phyloP scores from a whole-genome alignment of 225 moss, liverwort and hornwort genomes.

The Bryum argenteum region DNA sequence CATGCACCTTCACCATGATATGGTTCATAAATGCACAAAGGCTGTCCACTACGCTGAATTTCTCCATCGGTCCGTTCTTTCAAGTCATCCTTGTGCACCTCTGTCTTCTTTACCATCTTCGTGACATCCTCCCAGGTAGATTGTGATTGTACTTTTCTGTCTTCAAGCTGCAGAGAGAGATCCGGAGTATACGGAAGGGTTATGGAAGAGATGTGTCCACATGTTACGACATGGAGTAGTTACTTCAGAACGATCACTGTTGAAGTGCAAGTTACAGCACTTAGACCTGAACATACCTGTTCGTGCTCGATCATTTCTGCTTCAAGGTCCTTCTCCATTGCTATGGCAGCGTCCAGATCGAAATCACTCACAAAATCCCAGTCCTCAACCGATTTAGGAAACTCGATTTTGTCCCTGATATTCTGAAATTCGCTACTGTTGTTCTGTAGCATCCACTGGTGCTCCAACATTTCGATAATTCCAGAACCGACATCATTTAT shows the following conservation, averaged over 20 bases:
- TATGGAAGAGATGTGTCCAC: conserved; percentile 5
- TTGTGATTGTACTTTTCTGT: conserved; percentile 55
- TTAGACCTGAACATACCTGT: conserved; percentile 48
- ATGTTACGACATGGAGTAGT: neutral
- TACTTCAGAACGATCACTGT: conserved; percentile 21
- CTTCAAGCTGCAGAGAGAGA: conserved; percentile 59
- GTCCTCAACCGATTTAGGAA: conserved; percentile 29
- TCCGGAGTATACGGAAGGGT: neutral
- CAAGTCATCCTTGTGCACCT: conserved; percentile 67
- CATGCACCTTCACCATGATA: conserved; percentile 80
- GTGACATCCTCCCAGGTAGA: conserved; percentile 77
- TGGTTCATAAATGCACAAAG: conserved; percentile 81
- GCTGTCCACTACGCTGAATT: conserved; percentile 80
- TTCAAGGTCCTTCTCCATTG: conserved; percentile 30
- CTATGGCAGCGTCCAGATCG: conserved; percentile 49
- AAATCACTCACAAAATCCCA: conserved; percentile 54
- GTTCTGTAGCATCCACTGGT: conserved; percentile 39
- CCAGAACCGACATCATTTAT: conserved; percentile 31
- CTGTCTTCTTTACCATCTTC: conserved; percentile 82
- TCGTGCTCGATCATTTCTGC: conserved; percentile 59
- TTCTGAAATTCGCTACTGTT: conserved; percentile 37
- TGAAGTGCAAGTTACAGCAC: conserved; percentile 18
- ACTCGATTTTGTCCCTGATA: conserved; percentile 20
- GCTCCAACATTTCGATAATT: conserved; percentile 49
- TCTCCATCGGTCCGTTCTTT: conserved; percentile 75